A percentile compares a stretch with the other conserved stretches of the same genome.
Conservation (phyloP, 305 asterid genomes). For the Ilex paraguariensis region DNA sequence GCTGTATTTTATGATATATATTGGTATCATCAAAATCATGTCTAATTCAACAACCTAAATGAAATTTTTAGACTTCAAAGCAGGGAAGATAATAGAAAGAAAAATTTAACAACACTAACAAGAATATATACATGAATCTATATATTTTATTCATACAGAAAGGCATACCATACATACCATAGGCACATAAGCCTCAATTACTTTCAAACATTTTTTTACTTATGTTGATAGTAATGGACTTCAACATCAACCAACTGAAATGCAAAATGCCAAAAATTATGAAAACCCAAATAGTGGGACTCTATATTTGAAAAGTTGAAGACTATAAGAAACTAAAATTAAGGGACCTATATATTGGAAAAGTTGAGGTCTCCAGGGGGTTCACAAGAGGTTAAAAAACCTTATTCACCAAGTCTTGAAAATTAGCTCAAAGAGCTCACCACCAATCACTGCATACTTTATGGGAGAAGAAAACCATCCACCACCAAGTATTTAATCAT, state of each 20-base stretch:
- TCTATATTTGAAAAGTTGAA: neutral
- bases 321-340: neutral
- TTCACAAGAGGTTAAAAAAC: slow-evolving; percentile 2
- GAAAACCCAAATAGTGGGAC: neutral
- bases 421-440: slow-evolving; percentile 23
- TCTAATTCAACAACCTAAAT: too few species aligned
- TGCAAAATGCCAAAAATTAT: neutral
- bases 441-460: slow-evolving; percentile 20
- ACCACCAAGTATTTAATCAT: neutral
- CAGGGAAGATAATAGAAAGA: too few species aligned
- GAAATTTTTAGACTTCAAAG: too few species aligned
- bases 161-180: too few species aligned
- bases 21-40: too few species aligned
- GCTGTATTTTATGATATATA: too few species aligned
- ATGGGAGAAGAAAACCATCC: neutral
- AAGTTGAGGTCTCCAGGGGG: neutral
- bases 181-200: neutral
- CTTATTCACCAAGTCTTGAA: slow-evolving; percentile 23
- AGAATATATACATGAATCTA: neutral
- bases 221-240: slow-evolving; percentile 68
- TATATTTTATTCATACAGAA: too few species aligned
- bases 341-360: neutral
- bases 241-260: slow-evolving; percentile 18
- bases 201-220: slow-evolving; percentile 24
- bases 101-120: too few species aligned